Evolutionary conservation across 192 early-diverging fungal genomes (phyloP).

Genomic region (Gryganskiella cystojenkinii): DNA sequence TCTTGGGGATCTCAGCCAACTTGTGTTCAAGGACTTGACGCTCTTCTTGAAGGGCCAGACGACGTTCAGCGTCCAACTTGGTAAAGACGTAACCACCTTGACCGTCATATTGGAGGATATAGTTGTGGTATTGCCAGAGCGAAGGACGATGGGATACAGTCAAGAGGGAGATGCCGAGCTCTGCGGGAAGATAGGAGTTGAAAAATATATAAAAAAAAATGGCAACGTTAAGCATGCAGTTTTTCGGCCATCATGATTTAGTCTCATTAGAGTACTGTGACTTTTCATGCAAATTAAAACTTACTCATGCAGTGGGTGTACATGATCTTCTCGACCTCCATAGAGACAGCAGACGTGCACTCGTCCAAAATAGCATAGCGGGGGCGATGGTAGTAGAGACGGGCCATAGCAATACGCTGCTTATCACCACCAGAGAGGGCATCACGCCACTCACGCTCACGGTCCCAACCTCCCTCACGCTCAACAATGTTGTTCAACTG

Average conservation of each 20-base stretch:
- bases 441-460: slow-evolving; percentile 89
- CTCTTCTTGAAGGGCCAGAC: slow-evolving; percentile 91
- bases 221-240: no score
- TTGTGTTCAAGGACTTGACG: slow-evolving; percentile 85
- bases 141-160: slow-evolving; percentile 96
- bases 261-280: no score
- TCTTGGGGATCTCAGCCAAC: slow-evolving; percentile 81
- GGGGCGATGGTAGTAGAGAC: slow-evolving; percentile 97
- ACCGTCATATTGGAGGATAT: slow-evolving; percentile 94
- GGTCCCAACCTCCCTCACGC: slow-evolving; percentile 91
- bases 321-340: slow-evolving; percentile 95
- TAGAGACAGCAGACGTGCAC: slow-evolving; percentile 89
- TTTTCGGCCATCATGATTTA: no score
- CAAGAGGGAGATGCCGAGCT: slow-evolving; percentile 89
- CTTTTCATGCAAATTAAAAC: no score
- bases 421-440: slow-evolving; percentile 98
- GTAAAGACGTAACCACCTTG: slow-evolving; percentile 97
- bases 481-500: slow-evolving; percentile 86
- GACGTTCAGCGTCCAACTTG: slow-evolving; percentile 86
- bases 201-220: no score
- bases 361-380: slow-evolving; percentile 97
- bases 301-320: slow-evolving; percentile 77
- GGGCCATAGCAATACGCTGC: slow-evolving; percentile 95
- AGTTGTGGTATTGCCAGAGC: slow-evolving; percentile 98
- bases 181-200: slow-evolving; percentile 20